Conservation (phyloP, 164 flowering plant species). For the Macadamia tetraphylla region DNA sequence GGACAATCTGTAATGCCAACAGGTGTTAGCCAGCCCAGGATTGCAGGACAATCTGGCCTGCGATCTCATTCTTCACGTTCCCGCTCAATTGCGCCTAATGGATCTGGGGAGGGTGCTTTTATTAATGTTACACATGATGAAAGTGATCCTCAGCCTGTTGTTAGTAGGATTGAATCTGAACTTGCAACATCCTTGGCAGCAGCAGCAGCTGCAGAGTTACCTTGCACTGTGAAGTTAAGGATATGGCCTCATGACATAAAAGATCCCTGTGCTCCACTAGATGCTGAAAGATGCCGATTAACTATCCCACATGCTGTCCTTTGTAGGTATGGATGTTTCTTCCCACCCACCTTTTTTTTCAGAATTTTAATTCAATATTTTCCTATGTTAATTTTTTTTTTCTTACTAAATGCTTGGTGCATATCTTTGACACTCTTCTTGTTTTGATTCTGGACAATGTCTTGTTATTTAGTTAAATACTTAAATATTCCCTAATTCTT, state of each 20-base stretch:
- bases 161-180: slow-evolving; percentile 62
- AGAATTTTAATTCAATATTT: background rate
- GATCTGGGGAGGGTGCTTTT: slow-evolving; percentile 35
- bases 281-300: slow-evolving; percentile 61
- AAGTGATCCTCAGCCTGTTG: slow-evolving; percentile 42
- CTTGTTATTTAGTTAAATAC: no score
- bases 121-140: slow-evolving; percentile 29
- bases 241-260: slow-evolving; percentile 86
- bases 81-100: slow-evolving; percentile 27
- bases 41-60: slow-evolving; percentile 43
- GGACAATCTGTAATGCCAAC: slow-evolving; percentile 38
- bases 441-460: background rate
- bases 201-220: slow-evolving; percentile 88
- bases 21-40: slow-evolving; percentile 28
- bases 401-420: background rate
- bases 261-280: slow-evolving; percentile 71
- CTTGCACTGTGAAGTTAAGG: slow-evolving; percentile 91
- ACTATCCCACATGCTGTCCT: slow-evolving; percentile 96
- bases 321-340: slow-evolving; percentile 60
- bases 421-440: background rate
- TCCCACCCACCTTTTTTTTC: background rate
- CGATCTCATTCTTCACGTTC: slow-evolving; percentile 49
- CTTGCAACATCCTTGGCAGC: slow-evolving; percentile 75
- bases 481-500: no score
- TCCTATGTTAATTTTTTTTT: background rate